Base-by-base conservation (phyloP, 768 basidiomycete genomes). In the Hericium rajendrae region DNA sequence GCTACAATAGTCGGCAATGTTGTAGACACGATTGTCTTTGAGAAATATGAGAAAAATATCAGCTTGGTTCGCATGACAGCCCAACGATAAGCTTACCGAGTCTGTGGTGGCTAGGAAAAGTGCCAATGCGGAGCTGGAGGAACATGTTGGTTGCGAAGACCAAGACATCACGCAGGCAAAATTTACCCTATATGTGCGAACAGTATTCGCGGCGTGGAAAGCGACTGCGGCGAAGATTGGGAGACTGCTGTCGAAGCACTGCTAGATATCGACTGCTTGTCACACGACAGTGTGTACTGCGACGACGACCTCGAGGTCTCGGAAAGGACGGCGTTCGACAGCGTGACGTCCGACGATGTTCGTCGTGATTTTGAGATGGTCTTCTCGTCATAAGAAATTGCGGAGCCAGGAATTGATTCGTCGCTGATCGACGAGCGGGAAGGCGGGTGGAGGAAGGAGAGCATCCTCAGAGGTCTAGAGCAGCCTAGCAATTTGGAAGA, bases 31-130 rank as follows among this genome's bases (percentile, higher is more conserved):
- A 92, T 86, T 10, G 79, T 82, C 78, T 81, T 56, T 41, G 28
- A 15, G n/a, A 18, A 46, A 13, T 38, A 52, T 38, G 58, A 55
- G 18, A 56, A 55, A 46, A 38, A 54, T 54, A 62, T 59, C 56
- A 58, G 56, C 51, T 57, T 39, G 18, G 38, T 8, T 15, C 28
- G 54, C 56, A 24, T 43, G 51, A 39, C 40, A 40, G 53, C 20
- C 48, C 50, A 41, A 58, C 49, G 48, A 53, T 56, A 38, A 58
- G 70, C 84, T 60, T 66, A 91, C 91, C 52, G 87, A 81, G 69
- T 92, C 90, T 5, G 90, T 92, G 11, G 90, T 93, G 2, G 90
- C 90, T 11, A 93, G 82, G 69, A 93, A 93, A 56, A 92, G 68
- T 10, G 89, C 77, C 70, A 92, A 69, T 4, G 88, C 89, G 39